These are phyloP conservation scores for Chlamydomonas sphaeroides DNA, from an alignment of 139 green algal species.

Conservation along the genomic window DNA sequence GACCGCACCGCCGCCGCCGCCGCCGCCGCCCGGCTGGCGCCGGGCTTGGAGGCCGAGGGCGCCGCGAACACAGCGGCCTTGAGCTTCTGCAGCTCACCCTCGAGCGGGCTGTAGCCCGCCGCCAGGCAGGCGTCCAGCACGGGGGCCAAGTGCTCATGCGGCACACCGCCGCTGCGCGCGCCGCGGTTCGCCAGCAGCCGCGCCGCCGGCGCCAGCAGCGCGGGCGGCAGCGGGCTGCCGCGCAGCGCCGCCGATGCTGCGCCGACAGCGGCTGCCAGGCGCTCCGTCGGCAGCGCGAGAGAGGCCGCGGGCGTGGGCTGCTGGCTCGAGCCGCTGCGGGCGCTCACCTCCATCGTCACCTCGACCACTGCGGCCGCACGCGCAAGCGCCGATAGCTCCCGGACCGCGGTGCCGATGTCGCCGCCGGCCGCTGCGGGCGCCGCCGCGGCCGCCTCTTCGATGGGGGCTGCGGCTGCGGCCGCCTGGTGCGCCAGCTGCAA, in stretches of 20 bases:
- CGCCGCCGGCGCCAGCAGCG: conserved; percentile 7
- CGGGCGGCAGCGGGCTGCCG: neutral
- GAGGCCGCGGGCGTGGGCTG: no score
- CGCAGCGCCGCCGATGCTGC: neutral
- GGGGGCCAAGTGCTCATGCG: neutral
- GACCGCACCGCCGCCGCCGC: neutral
- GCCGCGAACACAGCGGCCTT: no score
- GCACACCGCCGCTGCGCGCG: neutral
- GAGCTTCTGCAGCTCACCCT: no score
- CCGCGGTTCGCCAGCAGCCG: neutral
- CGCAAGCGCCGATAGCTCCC: no score
- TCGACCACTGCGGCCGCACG: no score
- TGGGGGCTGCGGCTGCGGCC: no score
- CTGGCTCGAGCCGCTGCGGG: no score
- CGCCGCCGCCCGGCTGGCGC: neutral
- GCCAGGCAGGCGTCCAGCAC: conserved; percentile 1
- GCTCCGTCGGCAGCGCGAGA: neutral
- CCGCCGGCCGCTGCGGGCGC: neutral
- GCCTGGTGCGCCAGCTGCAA: no score
- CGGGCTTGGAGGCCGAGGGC: no score
- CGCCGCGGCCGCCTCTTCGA: neutral
- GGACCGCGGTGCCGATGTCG: no score
- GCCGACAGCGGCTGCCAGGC: neutral
- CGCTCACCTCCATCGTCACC: no score
- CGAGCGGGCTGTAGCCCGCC: no score